Percentiles rank a stretch among this genome's conserved stretches.
Evolutionary conservation across 2,329 filamentous ascomycete genomes (phyloP).

Genomic region (Colletotrichum neosansevieriae): DNA sequence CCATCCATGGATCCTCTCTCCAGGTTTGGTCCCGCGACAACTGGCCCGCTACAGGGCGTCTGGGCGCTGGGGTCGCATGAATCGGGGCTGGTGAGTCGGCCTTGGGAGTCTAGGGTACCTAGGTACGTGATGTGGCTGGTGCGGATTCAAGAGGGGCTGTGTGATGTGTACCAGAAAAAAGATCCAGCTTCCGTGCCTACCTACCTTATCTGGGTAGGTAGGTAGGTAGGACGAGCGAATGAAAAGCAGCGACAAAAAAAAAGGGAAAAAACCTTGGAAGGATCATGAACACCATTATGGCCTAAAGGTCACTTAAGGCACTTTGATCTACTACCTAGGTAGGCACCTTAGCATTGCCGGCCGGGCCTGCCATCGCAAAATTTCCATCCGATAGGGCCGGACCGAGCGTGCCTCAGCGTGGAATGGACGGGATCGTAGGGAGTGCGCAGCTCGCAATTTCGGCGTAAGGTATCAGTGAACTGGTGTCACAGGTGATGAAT

Average conservation of each 20-base stretch:
- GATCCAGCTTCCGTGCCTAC: too few species aligned
- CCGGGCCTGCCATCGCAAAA: conserved; percentile 34
- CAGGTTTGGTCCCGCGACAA: conserved; percentile 13
- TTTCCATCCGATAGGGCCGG: conserved; percentile 38
- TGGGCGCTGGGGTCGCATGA: conserved; percentile 26
- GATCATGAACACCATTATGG: background rate
- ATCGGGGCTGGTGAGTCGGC: conserved; percentile 24
- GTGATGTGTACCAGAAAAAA: too few species aligned
- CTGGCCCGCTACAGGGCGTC: conserved; percentile 5
- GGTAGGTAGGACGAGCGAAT: too few species aligned
- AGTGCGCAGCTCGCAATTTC: conserved; percentile 9
- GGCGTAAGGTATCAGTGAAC: background rate
- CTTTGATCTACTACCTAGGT: too few species aligned
- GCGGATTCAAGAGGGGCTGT: background rate
- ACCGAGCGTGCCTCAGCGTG: conserved; percentile 1
- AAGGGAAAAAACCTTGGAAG: background rate
- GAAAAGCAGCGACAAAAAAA: background rate
- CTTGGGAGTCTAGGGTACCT: background rate
- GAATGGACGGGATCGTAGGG: background rate
- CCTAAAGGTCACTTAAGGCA: background rate
- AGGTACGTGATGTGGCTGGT: conserved; percentile 4
- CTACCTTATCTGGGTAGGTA: too few species aligned
- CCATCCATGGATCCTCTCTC: conserved; percentile 2
- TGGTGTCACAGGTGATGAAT: background rate
- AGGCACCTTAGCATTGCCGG: too few species aligned